A percentile compares a stretch with the other conserved stretches of the same genome.
Evolutionary conservation across 306 rosid genomes (phyloP).

Genomic region (Pachyrhizus erosus): DNA sequence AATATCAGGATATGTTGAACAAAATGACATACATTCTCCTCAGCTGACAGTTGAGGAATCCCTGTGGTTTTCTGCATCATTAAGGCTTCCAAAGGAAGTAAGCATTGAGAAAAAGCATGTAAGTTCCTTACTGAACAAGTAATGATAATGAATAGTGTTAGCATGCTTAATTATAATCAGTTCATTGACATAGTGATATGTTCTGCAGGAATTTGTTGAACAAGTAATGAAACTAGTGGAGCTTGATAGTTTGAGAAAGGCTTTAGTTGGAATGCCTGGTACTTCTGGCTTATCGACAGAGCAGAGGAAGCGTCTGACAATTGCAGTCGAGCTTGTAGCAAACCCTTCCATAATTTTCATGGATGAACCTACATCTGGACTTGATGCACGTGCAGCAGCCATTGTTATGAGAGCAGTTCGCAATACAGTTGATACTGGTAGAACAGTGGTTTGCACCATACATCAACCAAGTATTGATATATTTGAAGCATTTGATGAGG

Average conservation of each 20-base stretch:
- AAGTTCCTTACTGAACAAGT: slow-evolving; percentile 38
- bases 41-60: slow-evolving; percentile 90
- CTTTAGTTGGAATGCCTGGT: slow-evolving; percentile 87
- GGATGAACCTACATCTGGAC: slow-evolving; percentile 95
- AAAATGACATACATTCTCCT: slow-evolving; percentile 91
- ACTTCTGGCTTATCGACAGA: slow-evolving; percentile 85
- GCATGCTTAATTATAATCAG: background rate
- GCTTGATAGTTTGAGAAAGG: slow-evolving; percentile 68
- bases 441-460: slow-evolving; percentile 90
- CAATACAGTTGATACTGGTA: slow-evolving; percentile 86
- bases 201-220: slow-evolving; percentile 75
- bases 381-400: slow-evolving; percentile 91
- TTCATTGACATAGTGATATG: slow-evolving; percentile 17
- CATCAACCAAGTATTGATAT: slow-evolving; percentile 91
- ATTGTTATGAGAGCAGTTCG: slow-evolving; percentile 89
- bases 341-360: slow-evolving; percentile 86
- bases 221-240: slow-evolving; percentile 84
- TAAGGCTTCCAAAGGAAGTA: slow-evolving; percentile 82
- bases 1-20: slow-evolving; percentile 87
- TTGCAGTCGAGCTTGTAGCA: slow-evolving; percentile 89
- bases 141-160: background rate
- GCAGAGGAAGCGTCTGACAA: slow-evolving; percentile 82
- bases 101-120: slow-evolving; percentile 59
- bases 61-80: slow-evolving; percentile 75
- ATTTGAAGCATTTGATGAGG: slow-evolving; percentile 93